Evolutionary conservation across 2,329 filamentous ascomycete species (phyloP), one percentile per base, ranked within the genome.

Genomic region (Xylaria sp.): DNA sequence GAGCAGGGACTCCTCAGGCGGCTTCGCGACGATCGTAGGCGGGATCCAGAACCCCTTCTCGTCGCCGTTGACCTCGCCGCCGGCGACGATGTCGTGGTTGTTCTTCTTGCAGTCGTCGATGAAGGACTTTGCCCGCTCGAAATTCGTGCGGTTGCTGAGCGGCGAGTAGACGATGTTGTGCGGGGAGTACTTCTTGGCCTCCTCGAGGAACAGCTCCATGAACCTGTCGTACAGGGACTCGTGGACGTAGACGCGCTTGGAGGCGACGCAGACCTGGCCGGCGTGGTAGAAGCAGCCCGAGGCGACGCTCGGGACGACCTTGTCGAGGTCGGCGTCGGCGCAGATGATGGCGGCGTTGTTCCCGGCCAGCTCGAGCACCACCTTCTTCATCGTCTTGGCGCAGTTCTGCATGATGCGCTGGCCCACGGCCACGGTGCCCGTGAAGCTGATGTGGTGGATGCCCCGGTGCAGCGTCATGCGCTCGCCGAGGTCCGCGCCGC

Each of bases 101-200:
- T 83, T 81, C 63, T 78, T 77, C 68, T 82, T 79, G 60, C 83
- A 84, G 51, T 87, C 83, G 9, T 79, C 78, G 54, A 89, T 80
- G 62, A 87, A 81, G 11, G 77, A 73, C 68, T 82, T 83, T 25
- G 87, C 84, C 23, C 81, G 82, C 47, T 88, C 83, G 70, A 81
- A 90, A 73, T 90, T 88, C 81, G 86, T 83, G 66, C 80, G 75
- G 74, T 90, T 90, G 62, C 87, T 86, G 2, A 90, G 74, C 0
- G 88, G 88, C 0, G 86, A 84, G 58, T 86, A 80, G 38, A 84
- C 71, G 43, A 72, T 73, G 35, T 72, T 66, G 10, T 81, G 78
- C 1, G 44, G 57, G 41, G 76, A 76, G 51, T 74, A 78, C 54
- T 81, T 78, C 35, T 81, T 80, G 35, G 81, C 78, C 40, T 78